Evolutionary conservation across 306 rosid genomes (phyloP), one percentile per base, ranked within the genome.

Genomic region (Canavalia gladiata): DNA sequence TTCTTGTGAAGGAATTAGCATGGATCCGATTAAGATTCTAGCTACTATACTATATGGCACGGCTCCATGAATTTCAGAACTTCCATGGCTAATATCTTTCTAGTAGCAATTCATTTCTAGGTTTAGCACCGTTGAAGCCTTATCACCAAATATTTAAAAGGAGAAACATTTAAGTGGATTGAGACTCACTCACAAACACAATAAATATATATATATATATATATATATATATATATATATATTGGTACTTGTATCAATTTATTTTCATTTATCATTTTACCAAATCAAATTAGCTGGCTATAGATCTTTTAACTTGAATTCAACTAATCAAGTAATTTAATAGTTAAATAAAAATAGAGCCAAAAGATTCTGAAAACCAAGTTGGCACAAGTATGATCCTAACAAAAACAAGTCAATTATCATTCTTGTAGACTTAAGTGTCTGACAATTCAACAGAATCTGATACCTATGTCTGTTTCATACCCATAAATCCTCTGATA

Each of bases 381-480:
- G 39, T 68, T 29, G 56, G 41, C 57, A 45, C 6, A 58, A 18
- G 35, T 18, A 37, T 5, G 81, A 67, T 70, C 55, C 59, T 66
- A 63, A 10, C 31, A 42, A 62, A 58, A 8, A 56, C 35, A 55
- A 51, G 77, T 65, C 77, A 73, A 66, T 67, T 50, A 85, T 49
- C 41, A 77, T 65, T 65, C 56, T 8, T 18, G 54, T 65, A 63
- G 47, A 63, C 46, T 55, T 42, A 54, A 4, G 73, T 70, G 55
- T 65, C 73, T 59, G 76, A 72, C 75, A 51, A 45, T 62, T 41
- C 62, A 35, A 71, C 29, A 76, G 89, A 86, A 86, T 86, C 89
- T 57, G 85, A 83, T 86, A 86, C 89, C 85, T 68, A 10, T 47
- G 82, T 90, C 91, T 74, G 85, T 90, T 86, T 84, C 64, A 68